Evolutionary conservation across 495 filamentous ascomycete genomes (phyloP).

Genomic region (Talaromyces thailandensis): DNA sequence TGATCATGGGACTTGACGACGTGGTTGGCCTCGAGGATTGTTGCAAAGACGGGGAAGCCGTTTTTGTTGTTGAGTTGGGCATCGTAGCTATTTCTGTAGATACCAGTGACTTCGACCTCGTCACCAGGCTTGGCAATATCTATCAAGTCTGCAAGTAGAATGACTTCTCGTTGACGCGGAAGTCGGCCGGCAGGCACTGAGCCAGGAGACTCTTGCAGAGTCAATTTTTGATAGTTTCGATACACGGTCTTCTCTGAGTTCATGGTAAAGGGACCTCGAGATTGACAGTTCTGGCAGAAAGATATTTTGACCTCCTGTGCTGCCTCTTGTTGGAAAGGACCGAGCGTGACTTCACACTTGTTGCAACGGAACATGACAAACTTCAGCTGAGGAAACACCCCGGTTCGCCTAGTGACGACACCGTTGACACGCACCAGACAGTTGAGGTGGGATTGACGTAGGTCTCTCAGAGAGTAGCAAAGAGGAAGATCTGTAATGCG

Average conservation of each 20-base stretch:
- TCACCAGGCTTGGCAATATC: conserved; percentile 96
- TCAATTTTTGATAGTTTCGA: conserved; percentile 97
- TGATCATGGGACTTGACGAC: conserved; percentile 96
- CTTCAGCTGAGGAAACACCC: conserved; percentile 96
- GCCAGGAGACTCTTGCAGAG: conserved; percentile 93
- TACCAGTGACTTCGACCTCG: conserved; percentile 92
- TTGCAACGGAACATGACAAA: conserved; percentile 95
- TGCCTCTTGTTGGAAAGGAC: conserved; percentile 95
- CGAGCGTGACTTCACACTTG: conserved; percentile 86
- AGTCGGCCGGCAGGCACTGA: conserved; percentile 95
- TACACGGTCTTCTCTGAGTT: conserved; percentile 99
- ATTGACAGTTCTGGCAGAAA: conserved; percentile 97
- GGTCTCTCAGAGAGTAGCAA: conserved; percentile 90
- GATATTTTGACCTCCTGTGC: conserved; percentile 92
- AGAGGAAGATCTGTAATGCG: conserved; percentile 92
- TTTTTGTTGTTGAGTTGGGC: conserved; percentile 98
- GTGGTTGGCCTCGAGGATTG: conserved; percentile 94
- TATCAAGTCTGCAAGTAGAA: conserved; percentile 95
- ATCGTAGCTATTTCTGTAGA: conserved; percentile 98
- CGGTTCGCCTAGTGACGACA: conserved; percentile 91
- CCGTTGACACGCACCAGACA: conserved; percentile 91
- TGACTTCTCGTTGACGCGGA: conserved; percentile 88
- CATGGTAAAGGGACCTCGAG: conserved; percentile 86
- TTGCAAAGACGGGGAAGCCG: conserved; percentile 97
- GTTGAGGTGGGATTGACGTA: conserved; percentile 95